Evolutionary conservation across 116 monocot species (phyloP), one percentile per base, ranked within the genome.

Genomic region (Iris pallida): DNA sequence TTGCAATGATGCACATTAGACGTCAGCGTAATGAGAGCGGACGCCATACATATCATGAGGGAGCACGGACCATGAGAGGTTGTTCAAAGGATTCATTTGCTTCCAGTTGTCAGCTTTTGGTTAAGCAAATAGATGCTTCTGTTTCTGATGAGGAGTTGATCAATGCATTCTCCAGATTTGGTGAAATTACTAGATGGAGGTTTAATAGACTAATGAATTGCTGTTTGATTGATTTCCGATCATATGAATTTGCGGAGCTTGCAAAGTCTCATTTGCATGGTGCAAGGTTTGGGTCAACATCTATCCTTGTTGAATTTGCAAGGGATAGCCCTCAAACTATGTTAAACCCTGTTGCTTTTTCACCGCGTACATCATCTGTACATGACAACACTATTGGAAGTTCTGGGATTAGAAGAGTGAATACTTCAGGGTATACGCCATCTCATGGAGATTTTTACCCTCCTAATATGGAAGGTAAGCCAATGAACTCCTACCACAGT

Each of bases 1-100:
- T 68, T 75, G 83, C 83, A 41, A 90, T 85, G 64, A 46, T 59
- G 15, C 72, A 76, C 48, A 90, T 98, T 19, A 85, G 93, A 64
- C 64, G 47, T 74, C 68, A 65, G 12, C 82, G 85, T 14, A 69
- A 53, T 42, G 75, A 73, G 56, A 66, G 8, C 65, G 73, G 69
- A 59, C 40, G 8, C 55, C 77, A 76, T 59, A 45, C 60, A 60
- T 53, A 60, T 68, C 53, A 49, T 42, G 13, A 58, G 40, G 48
- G 49, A 66, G 8, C 17, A 9, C 59, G 42, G 52, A 51, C 60
- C 13, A 42, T 18, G 8, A 59, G 45, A 71, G 43, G 65, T 59
- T 47, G 20, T 16, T 71, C 48, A 44, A 82, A 64, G 53, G 76
- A 76, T 41, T 65, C 64, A 51, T 65, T 20, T 44, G 53, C 20